These are phyloP conservation scores for Jimgerdemannia lactiflua DNA, from an alignment of 192 early-diverging fungal species.

Conservation along the genomic window DNA sequence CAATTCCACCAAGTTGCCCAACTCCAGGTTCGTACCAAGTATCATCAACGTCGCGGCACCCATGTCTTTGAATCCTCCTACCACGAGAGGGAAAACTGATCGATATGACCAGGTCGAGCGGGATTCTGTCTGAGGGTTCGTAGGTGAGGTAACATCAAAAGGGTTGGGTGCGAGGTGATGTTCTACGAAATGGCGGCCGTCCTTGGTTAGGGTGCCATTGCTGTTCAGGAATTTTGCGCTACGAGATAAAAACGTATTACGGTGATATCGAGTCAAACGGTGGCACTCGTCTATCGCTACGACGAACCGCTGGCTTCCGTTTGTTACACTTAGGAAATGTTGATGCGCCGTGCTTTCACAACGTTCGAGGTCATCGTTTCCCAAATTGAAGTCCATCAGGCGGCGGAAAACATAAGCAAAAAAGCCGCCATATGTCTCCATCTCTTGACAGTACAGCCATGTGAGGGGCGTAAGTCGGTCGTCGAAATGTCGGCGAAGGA, in stretches of 20 bases:
- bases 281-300: neutral
- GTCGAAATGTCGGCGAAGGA: neutral
- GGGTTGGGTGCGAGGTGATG: neutral
- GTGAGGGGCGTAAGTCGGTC: neutral
- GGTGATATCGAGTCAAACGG: neutral
- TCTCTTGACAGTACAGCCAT: neutral
- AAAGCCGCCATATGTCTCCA: neutral
- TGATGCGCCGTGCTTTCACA: neutral
- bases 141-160: neutral
- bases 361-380: neutral
- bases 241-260: neutral
- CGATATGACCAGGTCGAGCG: neutral
- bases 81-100: neutral
- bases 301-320: neutral
- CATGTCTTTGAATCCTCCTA: neutral
- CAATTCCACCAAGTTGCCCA: neutral
- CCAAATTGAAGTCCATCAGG: neutral
- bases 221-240: neutral
- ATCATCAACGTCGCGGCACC: neutral
- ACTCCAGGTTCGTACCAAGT: neutral
- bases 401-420: neutral
- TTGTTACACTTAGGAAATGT: neutral
- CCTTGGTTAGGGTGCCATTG: neutral
- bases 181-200: neutral
- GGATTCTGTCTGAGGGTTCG: neutral